Evolutionary conservation across 495 filamentous ascomycete genomes (phyloP), one percentile per base, ranked within the genome.

Genomic region (Lentithecium fluviatile): DNA sequence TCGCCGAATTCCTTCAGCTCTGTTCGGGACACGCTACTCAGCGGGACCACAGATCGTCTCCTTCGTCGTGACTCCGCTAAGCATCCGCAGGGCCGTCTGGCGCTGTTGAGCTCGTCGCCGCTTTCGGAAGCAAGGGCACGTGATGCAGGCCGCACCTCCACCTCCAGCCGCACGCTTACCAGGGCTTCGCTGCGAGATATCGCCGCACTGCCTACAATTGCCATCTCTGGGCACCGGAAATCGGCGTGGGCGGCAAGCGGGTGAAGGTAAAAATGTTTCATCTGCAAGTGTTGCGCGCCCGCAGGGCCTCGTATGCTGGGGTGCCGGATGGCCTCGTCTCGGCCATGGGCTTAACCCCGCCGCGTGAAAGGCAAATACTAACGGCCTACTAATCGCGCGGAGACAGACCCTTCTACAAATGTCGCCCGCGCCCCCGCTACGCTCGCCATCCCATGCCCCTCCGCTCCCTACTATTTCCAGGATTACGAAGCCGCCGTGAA

Each of bases 181-280:
- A n/a, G n/a, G n/a, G n/a, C n/a, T n/a, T n/a, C n/a, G n/a, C n/a
- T n/a, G n/a, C n/a, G n/a, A n/a, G n/a, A n/a, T n/a, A n/a, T n/a
- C n/a, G n/a, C n/a, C n/a, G n/a, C n/a, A n/a, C n/a, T n/a, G n/a
- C n/a, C n/a, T n/a, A n/a, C 29, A 3, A 32, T 32, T 32, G 29
- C 29, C 29, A 32, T 32, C n/a, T 32, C 29, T 10, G 10, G 29
- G 10, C 29, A 2, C 24, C 20, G 40, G 15, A 46, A 46, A 6
- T 25, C 37, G 47, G 46, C 32, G 47, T 7, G 2, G 15, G 36
- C 37, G 40, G 34, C 17, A 20, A 23, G 34, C 12, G 24, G 37
- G 25, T 2, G 11, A 10, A 6, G 17, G 36, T 29, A 36, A 48
- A 48, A 34, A 42, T n/a, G 52, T 56, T 56, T 49, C 52, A 54